These are phyloP conservation scores for Brassica carinata DNA, from an alignment of 345 rosid genomes.

Conservation along the genomic window DNA sequence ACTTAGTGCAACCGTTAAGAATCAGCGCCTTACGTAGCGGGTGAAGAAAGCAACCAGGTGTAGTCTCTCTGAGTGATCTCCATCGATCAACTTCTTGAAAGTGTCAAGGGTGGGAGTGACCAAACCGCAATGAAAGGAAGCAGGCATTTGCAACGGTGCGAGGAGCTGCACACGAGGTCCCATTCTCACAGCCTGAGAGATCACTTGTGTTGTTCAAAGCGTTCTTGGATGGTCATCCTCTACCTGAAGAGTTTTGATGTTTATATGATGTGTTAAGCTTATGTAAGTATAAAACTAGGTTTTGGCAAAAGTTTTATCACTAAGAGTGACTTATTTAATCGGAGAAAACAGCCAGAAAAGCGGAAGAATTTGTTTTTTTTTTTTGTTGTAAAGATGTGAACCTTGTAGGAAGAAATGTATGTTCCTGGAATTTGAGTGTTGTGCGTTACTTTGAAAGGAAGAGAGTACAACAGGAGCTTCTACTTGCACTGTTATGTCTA, in stretches of 20 bases:
- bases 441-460: constrained; percentile 27
- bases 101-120: too few relatives aligned
- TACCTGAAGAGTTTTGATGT: constrained; percentile 77
- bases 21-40: too few relatives aligned
- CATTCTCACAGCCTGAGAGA: constrained; percentile 95
- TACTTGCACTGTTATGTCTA: constrained; percentile 72
- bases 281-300: too few relatives aligned
- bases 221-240: constrained; percentile 58
- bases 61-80: too few relatives aligned
- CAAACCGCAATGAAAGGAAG: too few relatives aligned
- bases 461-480: constrained; percentile 61
- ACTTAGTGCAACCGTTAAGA: too few relatives aligned
- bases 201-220: constrained; percentile 80
- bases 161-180: constrained; percentile 96
- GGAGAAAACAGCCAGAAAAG: neutral
- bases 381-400: constrained; percentile 30
- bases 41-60: too few relatives aligned
- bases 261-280: constrained; percentile 3
- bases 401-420: constrained; percentile 28
- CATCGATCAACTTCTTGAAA: too few relatives aligned
- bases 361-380: neutral
- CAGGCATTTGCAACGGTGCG: constrained; percentile 72
- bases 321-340: neutral
- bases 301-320: neutral
- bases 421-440: constrained; percentile 25